Percentiles rank a stretch among this genome's conserved stretches.
phyloP scores from a whole-genome alignment of 2,329 filamentous ascomycete species.

The Truncatella angustata region DNA sequence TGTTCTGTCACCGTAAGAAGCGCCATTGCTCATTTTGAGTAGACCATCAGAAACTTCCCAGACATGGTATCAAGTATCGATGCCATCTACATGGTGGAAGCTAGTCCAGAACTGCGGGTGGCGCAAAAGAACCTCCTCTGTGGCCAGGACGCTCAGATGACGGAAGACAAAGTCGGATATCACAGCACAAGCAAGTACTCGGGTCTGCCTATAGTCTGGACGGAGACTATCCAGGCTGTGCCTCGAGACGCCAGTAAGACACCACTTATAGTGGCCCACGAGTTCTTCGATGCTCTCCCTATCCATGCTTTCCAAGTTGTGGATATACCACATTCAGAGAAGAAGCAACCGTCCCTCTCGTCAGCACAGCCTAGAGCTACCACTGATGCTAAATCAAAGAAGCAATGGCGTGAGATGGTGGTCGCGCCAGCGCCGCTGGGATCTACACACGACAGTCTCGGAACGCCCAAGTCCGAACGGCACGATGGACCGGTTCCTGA shows the following conservation, averaged over 20 bases:
- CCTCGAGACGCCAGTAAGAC: conserved; percentile 68
- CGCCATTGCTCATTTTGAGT: conserved; percentile 2
- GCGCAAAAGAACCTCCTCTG: conserved; percentile 82
- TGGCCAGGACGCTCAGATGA: conserved; percentile 63
- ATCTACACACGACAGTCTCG: conserved; percentile 51
- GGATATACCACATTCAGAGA: conserved; percentile 38
- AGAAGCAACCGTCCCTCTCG: conserved; percentile 43
- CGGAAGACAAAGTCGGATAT: conserved; percentile 71
- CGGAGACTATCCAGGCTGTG: conserved; percentile 82
- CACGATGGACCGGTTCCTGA: conserved; percentile 63
- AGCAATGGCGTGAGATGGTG: conserved; percentile 81
- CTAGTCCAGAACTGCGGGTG: conserved; percentile 74
- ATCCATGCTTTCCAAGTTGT: conserved; percentile 93
- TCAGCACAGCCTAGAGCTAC: conserved; percentile 44
- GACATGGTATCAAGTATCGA: conserved; percentile 74
- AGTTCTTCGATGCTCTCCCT: conserved; percentile 97
- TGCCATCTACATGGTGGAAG: conserved; percentile 90
- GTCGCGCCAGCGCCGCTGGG: conserved; percentile 65
- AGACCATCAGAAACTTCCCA: conserved; percentile 85
- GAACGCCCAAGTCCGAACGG: conserved; percentile 50
- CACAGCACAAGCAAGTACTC: conserved; percentile 75
- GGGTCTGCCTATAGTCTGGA: conserved; percentile 78
- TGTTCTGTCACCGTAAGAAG: background rate
- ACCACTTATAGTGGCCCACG: conserved; percentile 93
- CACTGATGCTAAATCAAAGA: conserved; percentile 33